Evolutionary conservation across 1,284 basidiomycete species (phyloP), one percentile per base, ranked within the genome.

Genomic region (Ceratobasidium sp.): DNA sequence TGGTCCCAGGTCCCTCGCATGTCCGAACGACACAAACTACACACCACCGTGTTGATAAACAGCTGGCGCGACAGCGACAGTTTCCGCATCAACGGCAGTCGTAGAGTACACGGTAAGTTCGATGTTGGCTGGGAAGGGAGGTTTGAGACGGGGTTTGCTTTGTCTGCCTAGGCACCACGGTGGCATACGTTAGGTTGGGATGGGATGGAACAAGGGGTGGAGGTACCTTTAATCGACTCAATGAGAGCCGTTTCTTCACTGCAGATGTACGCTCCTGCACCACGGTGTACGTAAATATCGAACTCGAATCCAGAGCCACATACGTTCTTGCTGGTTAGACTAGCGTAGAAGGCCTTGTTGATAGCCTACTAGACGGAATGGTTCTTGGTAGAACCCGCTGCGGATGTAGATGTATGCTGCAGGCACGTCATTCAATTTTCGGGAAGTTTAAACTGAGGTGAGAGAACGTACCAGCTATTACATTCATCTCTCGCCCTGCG

Each of bases 91-190:
- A 74, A 97, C 97, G 65, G 99, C 98, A 9, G 98, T 99, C 1
- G 95, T 95, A 0, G 97, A 96, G 85, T 96, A 98, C 11, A 96
- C 97, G 82, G 99, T 99, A 57, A 98, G 87, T 77, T 97, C 97
- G 66, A 98, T 97, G 80, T 99, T 97, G 78, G 97, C 97, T 17
- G 97, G 97, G 91, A 99, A 99, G 59, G 97, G 98, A n/a, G 98
- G 97, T 88, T 99, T 99, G 81, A 99, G 88, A 79, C 97, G 90
- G 2, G 97, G 98, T 85, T 99, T 99, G 61, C 97, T n/a, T 86
- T 99, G 97, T 86, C 99, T 99, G 54, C 97, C 71, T 75, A 22
- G 1, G 15, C 5, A 25, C 22, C 46, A n/a, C 25, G 49, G n/a
- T 61, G 34, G 29, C 32, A n/a, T 46, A 9, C 11, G 15, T 64